Evolutionary conservation across 345 rosid species (phyloP), one percentile per base, ranked within the genome.

Genomic region (Toxicodendron radicans): DNA sequence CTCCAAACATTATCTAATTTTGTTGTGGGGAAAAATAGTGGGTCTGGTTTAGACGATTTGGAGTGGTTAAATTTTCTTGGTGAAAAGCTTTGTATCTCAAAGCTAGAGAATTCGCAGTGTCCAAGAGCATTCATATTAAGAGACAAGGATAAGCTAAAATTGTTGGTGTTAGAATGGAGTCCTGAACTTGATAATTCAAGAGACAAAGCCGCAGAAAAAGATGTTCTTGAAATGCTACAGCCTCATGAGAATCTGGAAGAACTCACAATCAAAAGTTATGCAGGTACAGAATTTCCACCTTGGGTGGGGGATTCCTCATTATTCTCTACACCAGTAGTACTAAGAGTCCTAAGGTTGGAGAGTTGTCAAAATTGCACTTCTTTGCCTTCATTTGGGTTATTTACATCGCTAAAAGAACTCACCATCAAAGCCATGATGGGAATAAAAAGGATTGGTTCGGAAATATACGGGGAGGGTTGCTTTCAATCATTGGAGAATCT

Each of bases 401-500:
- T 59, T 18, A 5, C 12, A 3, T 71, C 66, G 3, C 66, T 71
- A 14, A 71, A 59, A 45, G 27, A 46, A 5, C 74, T 71, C 57
- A 18, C 1, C 18, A 59, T 71, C 65, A 59, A 17, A 10, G 66
- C 18, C 1, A 17, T 71, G 30, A 3, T 0, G 0, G 24, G 11
- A 23, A 1, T 71, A 30, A 46, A 59, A 24, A 6, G 6, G 35
- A 70, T 70, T 8, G 8, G 54, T 57, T 57, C 21, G 17, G 64
- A 57, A 3, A 21, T 70, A 23, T 70, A 21, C 20, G 73, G 64
- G 12, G 21, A 30, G 13, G 16, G 7, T 41, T 57, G 41, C 8
- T 70, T 57, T 30, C 73, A 24, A 57, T 38, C 64, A 12, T 41
- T 70, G 32, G 73, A 70, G 53, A 58, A 32, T 70, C 73, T 70